phyloP scores from a whole-genome alignment of 73 alveolate species.

The Paramecium tetraurelia region DNA sequence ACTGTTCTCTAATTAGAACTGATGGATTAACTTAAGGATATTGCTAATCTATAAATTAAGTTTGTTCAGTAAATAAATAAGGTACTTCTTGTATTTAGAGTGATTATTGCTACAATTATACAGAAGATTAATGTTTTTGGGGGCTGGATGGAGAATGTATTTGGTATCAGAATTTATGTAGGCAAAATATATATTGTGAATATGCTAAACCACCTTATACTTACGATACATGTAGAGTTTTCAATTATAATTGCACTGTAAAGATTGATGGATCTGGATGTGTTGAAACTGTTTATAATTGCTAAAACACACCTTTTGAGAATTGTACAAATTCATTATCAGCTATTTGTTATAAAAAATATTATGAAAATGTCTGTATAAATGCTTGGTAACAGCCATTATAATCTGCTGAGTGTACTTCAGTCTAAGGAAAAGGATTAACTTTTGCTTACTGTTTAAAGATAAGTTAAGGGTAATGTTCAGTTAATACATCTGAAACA shows the following conservation, averaged over 20 bases:
- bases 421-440: neutral
- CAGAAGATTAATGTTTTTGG: neutral
- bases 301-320: neutral
- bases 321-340: neutral
- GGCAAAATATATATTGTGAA: neutral
- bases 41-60: neutral
- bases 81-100: neutral
- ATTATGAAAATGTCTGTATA: neutral
- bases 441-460: neutral
- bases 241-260: neutral
- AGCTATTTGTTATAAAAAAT: neutral
- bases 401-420: neutral
- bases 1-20: neutral
- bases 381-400: neutral
- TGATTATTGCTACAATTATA: neutral
- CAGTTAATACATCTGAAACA: neutral
- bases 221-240: neutral
- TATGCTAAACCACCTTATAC: neutral
- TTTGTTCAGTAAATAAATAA: neutral
- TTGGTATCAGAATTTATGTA: neutral
- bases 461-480: neutral
- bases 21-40: neutral
- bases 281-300: neutral
- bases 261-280: neutral
- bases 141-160: neutral